Percentiles rank a stretch among this genome's conserved stretches.
These are phyloP conservation scores for Phytophthora boehmeriae DNA, from an alignment of 352 stramenopile genomes.

Conservation along the genomic window DNA sequence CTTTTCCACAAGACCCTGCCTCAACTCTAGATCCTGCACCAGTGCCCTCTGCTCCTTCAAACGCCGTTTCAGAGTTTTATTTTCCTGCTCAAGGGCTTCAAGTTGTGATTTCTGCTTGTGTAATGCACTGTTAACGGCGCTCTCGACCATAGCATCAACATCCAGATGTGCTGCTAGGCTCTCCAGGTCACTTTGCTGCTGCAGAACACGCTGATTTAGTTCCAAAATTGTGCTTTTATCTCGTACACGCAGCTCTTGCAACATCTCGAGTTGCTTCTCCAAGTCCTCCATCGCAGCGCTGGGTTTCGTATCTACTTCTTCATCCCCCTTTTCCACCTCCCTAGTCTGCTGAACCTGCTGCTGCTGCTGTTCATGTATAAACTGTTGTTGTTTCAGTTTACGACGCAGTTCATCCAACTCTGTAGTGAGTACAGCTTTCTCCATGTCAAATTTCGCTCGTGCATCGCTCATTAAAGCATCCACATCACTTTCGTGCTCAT, in stretches of 20 bases:
- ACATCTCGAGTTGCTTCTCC: constrained; percentile 60
- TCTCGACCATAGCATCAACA: constrained; percentile 35
- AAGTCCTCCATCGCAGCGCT: constrained; percentile 41
- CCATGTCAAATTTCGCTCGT: constrained; percentile 57
- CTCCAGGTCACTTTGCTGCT: constrained; percentile 66
- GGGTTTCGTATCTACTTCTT: constrained; percentile 2
- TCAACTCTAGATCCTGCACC: constrained; percentile 59
- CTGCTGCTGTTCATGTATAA: constrained; percentile 43
- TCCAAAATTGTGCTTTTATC: constrained; percentile 67
- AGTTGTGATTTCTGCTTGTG: constrained; percentile 39
- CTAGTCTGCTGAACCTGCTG: constrained; percentile 31
- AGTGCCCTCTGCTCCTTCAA: constrained; percentile 58
- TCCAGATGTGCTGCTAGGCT: constrained; percentile 64
- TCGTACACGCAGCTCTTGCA: constrained; percentile 71
- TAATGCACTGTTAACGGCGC: constrained; percentile 39
- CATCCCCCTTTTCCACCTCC: constrained; percentile 10
- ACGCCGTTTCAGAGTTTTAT: constrained; percentile 44
- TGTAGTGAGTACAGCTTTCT: constrained; percentile 49
- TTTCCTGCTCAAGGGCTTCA: constrained; percentile 35
- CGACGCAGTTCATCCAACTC: constrained; percentile 51
- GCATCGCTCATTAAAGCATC: constrained; percentile 53
- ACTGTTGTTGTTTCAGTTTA: constrained; percentile 44
- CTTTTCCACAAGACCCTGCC: constrained; percentile 61
- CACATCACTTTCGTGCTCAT: constrained; percentile 66
- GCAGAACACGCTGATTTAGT: constrained; percentile 57